phyloP scores from a whole-genome alignment of 2,329 filamentous ascomycete species.

The Ilyonectria destructans region DNA sequence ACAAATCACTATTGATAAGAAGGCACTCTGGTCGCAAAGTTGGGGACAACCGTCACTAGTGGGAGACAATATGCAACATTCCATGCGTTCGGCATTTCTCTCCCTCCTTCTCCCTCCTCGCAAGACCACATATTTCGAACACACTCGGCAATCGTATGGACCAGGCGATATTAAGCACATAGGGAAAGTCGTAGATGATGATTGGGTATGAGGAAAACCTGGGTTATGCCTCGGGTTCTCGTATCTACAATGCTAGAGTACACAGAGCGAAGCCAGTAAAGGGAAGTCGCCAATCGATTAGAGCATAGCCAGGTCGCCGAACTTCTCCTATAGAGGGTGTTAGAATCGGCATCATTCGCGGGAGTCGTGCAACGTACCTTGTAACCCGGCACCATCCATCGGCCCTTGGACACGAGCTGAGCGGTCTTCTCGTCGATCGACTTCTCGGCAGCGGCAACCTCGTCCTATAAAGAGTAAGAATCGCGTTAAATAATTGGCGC shows the following conservation, averaged over 20 bases:
- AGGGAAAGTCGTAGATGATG: slow-evolving; percentile 45
- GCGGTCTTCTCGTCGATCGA: slow-evolving; percentile 98
- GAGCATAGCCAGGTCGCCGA: slow-evolving; percentile 95
- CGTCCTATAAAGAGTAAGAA: slow-evolving; percentile 76
- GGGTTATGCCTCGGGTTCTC: slow-evolving; percentile 58
- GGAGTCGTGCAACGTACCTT: slow-evolving; percentile 77
- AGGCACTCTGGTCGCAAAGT: neutral
- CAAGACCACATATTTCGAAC: slow-evolving; percentile 13
- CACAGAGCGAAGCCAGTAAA: slow-evolving; percentile 68
- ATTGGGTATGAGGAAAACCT: slow-evolving; percentile 54
- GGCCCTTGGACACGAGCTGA: slow-evolving; percentile 96
- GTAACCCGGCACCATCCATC: slow-evolving; percentile 99
- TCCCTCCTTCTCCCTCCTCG: slow-evolving; percentile 1
- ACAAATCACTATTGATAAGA: neutral
- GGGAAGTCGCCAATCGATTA: slow-evolving; percentile 71
- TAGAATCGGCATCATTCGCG: slow-evolving; percentile 55
- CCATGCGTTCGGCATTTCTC: neutral
- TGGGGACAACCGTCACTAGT: neutral
- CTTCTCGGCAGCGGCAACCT: slow-evolving; percentile 93
- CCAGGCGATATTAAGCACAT: slow-evolving; percentile 39
- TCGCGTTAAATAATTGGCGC: slow-evolving; percentile 31
- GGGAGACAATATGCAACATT: slow-evolving; percentile 2
- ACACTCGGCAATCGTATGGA: slow-evolving; percentile 7
- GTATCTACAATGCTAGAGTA: slow-evolving; percentile 83
- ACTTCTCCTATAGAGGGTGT: slow-evolving; percentile 86